Evolutionary conservation across 371 early-diverging fungal genomes (phyloP).

Genomic region (Mortierella sp.): DNA sequence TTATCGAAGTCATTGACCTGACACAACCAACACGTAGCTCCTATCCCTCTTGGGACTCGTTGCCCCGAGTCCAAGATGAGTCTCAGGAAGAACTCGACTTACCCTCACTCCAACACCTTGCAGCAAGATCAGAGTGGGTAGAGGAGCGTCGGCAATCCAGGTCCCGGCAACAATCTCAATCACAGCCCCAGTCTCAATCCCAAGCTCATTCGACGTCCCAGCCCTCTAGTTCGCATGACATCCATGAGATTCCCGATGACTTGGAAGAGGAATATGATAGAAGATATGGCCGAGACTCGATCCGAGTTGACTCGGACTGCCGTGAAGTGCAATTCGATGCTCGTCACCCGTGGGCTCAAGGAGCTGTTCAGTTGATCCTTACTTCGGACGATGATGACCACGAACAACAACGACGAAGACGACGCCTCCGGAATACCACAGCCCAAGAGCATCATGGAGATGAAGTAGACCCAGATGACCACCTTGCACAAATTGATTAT

Average conservation of each 20-base stretch:
- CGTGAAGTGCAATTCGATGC: conserved; percentile 38
- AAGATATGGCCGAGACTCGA: conserved; percentile 28
- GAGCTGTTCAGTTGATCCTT: conserved; percentile 40
- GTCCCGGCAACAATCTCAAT: background rate
- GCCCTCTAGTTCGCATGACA: conserved; percentile 16
- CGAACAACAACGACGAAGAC: background rate
- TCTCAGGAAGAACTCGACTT: conserved; percentile 24
- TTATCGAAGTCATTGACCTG: conserved; percentile 39
- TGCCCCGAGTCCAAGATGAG: conserved; percentile 34
- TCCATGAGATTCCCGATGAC: conserved; percentile 30
- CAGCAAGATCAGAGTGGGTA: conserved; percentile 29
- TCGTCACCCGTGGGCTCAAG: conserved; percentile 41
- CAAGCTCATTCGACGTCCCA: conserved; percentile 9
- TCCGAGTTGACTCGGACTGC: conserved; percentile 37
- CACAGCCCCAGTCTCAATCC: conserved; percentile 16
- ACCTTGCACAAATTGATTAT: conserved; percentile 22
- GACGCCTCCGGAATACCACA: conserved; percentile 10
- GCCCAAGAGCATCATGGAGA: conserved; percentile 18
- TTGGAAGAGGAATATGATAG: conserved; percentile 21
- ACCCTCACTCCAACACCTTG: conserved; percentile 34
- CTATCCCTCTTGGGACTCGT: conserved; percentile 28
- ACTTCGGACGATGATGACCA: conserved; percentile 3
- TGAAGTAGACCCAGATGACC: conserved; percentile 27
- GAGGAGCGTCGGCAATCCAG: conserved; percentile 21
- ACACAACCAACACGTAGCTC: conserved; percentile 27